These are phyloP conservation scores for Pisolithus albus DNA, from an alignment of 768 basidiomycete species.

Conservation along the genomic window DNA sequence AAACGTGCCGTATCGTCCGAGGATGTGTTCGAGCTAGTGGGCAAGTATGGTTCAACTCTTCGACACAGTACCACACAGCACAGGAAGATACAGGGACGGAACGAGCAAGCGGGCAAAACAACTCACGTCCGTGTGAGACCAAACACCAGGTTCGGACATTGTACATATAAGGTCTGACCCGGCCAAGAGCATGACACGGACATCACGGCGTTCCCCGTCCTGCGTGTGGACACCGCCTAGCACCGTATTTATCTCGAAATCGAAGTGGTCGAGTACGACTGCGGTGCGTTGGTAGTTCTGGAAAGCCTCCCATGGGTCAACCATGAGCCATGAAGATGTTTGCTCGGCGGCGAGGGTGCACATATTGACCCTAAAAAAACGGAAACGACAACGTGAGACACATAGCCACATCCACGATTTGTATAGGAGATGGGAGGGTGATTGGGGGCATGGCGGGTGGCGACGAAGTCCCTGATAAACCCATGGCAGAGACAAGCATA, in stretches of 20 bases:
- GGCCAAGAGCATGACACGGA: conserved; percentile 89
- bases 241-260: conserved; percentile 85
- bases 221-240: conserved; percentile 71
- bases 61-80: conserved; percentile 4
- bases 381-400: conserved; percentile 9
- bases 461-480: neutral
- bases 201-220: conserved; percentile 67
- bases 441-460: conserved; percentile 4
- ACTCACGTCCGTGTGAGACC: conserved; percentile 90
- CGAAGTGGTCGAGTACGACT: conserved; percentile 94
- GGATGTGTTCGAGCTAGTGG: conserved; percentile 84
- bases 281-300: conserved; percentile 95
- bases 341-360: conserved; percentile 86
- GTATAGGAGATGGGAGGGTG: neutral
- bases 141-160: conserved; percentile 98
- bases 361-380: conserved; percentile 65
- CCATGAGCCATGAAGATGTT: conserved; percentile 92
- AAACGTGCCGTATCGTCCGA: conserved; percentile 89
- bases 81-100: neutral
- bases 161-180: conserved; percentile 98
- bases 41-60: conserved; percentile 2
- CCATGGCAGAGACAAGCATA: no score
- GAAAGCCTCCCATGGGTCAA: conserved; percentile 96
- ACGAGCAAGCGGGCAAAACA: neutral
- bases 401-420: conserved; percentile 15